These are phyloP conservation scores for Canariomyces notabilis DNA, from an alignment of 2,329 filamentous ascomycete species.

Conservation along the genomic window DNA sequence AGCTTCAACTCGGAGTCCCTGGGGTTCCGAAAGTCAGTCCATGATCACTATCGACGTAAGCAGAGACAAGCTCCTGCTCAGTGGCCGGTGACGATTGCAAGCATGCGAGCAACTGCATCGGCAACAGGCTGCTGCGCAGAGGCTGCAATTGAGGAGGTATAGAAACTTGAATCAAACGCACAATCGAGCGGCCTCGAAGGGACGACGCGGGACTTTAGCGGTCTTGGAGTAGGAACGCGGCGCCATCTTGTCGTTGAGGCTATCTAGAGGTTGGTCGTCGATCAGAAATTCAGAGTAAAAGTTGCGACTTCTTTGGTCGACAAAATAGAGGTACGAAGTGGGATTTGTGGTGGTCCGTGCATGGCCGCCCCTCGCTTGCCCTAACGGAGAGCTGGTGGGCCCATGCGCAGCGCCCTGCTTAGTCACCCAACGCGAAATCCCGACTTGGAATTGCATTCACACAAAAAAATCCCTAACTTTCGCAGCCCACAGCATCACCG, in stretches of 20 bases:
- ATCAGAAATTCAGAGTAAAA: conserved; percentile 20
- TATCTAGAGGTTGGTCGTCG: conserved; percentile 24
- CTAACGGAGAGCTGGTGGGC: conserved; percentile 20
- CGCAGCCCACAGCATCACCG: conserved; percentile 24
- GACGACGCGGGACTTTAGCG: conserved; percentile 91
- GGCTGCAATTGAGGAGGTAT: conserved; percentile 41
- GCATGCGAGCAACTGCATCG: conserved; percentile 19
- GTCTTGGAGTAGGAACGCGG: conserved; percentile 91
- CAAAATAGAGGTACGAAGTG: conserved; percentile 21
- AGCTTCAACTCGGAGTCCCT: conserved; percentile 99
- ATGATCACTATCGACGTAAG: conserved; percentile 81
- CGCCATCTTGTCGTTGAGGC: conserved; percentile 36
- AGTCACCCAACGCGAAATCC: conserved; percentile 22
- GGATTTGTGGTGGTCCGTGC: conserved; percentile 27
- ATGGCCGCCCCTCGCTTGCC: conserved; percentile 19
- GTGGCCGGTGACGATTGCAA: conserved; percentile 66
- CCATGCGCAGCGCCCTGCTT: conserved; percentile 17
- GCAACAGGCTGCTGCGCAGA: conserved; percentile 78
- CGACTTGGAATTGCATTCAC: conserved; percentile 24
- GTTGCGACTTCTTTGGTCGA: conserved; percentile 6
- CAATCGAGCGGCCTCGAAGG: conserved; percentile 99
- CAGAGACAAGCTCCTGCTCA: conserved; percentile 97
- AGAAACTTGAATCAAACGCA: conserved; percentile 50
- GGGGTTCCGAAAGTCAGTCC: conserved; percentile 60
- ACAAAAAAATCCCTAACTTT: conserved; percentile 26